Evolutionary conservation across 2,329 filamentous ascomycete genomes (phyloP).

Genomic region (Fusarium nelsonii): DNA sequence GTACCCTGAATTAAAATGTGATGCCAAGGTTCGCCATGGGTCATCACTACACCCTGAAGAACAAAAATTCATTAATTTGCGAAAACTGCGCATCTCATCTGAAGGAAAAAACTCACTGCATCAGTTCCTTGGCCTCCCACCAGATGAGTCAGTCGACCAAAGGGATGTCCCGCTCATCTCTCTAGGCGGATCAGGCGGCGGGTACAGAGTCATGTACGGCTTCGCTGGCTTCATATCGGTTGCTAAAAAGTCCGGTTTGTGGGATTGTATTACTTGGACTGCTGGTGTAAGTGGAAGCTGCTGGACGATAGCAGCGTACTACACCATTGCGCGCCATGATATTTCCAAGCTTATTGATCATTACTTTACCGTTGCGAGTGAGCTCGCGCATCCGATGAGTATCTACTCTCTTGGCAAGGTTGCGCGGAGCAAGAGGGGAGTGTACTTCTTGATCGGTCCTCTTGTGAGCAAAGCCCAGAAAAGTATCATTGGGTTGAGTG

Average conservation of each 20-base stretch:
- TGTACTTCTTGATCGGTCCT: slow-evolving; percentile 41
- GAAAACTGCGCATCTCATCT: slow-evolving; percentile 31
- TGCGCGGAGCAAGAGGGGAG: slow-evolving; percentile 27
- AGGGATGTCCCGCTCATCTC: slow-evolving; percentile 43
- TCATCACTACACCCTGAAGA: slow-evolving; percentile 31
- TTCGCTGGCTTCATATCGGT: slow-evolving; percentile 37
- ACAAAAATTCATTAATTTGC: slow-evolving; percentile 23
- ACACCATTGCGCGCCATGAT: slow-evolving; percentile 42
- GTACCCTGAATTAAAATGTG: slow-evolving; percentile 41
- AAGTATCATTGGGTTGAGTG: slow-evolving; percentile 40
- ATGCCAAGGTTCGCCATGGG: slow-evolving; percentile 33
- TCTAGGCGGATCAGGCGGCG: slow-evolving; percentile 40
- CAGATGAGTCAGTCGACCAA: slow-evolving; percentile 21
- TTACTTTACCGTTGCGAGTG: slow-evolving; percentile 37
- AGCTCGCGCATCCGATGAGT: slow-evolving; percentile 40
- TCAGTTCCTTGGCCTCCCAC: slow-evolving; percentile 19
- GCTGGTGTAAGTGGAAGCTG: slow-evolving; percentile 45
- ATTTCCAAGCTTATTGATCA: slow-evolving; percentile 25
- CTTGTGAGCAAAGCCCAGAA: slow-evolving; percentile 42
- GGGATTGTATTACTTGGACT: slow-evolving; percentile 44
- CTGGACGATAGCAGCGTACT: slow-evolving; percentile 43
- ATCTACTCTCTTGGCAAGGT: slow-evolving; percentile 34
- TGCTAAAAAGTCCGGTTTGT: slow-evolving; percentile 24
- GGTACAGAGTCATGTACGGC: slow-evolving; percentile 45
- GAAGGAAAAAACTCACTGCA: slow-evolving; percentile 24